Conservation (phyloP, 345 rosid genomes). For the Xanthoceras sorbifolium region DNA sequence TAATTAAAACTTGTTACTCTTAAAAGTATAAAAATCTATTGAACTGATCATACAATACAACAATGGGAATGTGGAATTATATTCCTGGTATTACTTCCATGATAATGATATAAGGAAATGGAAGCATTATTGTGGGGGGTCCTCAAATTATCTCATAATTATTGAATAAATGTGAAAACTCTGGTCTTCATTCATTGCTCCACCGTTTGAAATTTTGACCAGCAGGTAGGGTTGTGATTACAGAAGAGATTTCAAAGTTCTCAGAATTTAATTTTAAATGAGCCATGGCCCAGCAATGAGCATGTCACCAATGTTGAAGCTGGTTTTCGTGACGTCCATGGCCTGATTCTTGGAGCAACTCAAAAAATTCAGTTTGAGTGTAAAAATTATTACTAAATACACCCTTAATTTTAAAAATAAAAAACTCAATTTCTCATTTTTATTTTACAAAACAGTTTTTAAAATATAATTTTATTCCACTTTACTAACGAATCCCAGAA, state of each 20-base stretch:
- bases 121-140: constrained; percentile 20
- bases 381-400: too few species aligned
- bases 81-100: neutral
- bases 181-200: constrained; percentile 26
- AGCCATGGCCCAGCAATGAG: constrained; percentile 12
- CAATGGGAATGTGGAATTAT: neutral
- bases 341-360: too few species aligned
- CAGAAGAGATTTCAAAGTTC: neutral
- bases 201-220: constrained; percentile 7
- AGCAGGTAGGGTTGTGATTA: neutral
- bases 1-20: too few species aligned
- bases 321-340: neutral
- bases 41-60: neutral
- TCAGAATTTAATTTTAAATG: constrained; percentile 4
- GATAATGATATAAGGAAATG: neutral
- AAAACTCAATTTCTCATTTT: neutral
- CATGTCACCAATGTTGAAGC: neutral
- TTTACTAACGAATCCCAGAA: neutral
- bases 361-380: too few species aligned
- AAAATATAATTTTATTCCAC: too few species aligned
- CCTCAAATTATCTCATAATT: constrained; percentile 12
- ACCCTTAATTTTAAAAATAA: too few species aligned
- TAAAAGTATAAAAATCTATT: too few species aligned
- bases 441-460: neutral
- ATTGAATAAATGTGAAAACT: neutral